Base-by-base conservation (phyloP, 768 basidiomycete species). In the Rubroboletus satanas region DNA sequence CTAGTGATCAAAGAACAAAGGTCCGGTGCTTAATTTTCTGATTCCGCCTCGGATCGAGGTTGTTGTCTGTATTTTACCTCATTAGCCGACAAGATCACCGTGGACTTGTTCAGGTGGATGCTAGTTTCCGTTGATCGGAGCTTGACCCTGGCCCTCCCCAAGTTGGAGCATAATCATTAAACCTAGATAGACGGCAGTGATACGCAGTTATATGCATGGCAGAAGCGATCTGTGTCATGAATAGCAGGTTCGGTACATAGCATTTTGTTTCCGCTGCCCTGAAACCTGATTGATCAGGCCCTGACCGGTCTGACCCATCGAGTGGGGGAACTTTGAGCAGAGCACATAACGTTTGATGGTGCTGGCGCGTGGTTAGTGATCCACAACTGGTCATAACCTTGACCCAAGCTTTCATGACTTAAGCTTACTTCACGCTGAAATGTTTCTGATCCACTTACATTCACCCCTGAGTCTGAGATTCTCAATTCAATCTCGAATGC, bases 401-500 rank as follows among this genome's bases (percentile, higher is more conserved):
- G 56, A 59, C 52, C 55, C 62, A 56, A 55, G 23, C 51, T 54
- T 38, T 43, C 39, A 15, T 52, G 54, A 44, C 49, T 58, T 21
- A 21, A 21, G 21, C 21, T 21, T 21, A 21, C 21, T 21, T 21
- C 21, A 21, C 21, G 21, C 21, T 21, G 21, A 21, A 21, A 21
- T 21, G 21, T 21, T 21, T 21, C 21, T 21, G 61, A 68, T 55
- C 65, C 61, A 68, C 66, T 38, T 32, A 41, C 7, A n/a, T 31
- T 56, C 62, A 48, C 48, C 65, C 61, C 64, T 68, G 64, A 58
- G 60, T 49, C 52, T 50, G 62, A 58, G 59, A 61, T 51, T 58
- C 55, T 56, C 51, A 56, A 64, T 66, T 59, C 49, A 55, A 47
- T 68, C 59, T 62, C 60, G 57, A 58, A 66, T 62, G 56, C 54